Evolutionary conservation across 225 moss, liverwort and hornwort genomes (phyloP).

Genomic region (Polytrichum commune): DNA sequence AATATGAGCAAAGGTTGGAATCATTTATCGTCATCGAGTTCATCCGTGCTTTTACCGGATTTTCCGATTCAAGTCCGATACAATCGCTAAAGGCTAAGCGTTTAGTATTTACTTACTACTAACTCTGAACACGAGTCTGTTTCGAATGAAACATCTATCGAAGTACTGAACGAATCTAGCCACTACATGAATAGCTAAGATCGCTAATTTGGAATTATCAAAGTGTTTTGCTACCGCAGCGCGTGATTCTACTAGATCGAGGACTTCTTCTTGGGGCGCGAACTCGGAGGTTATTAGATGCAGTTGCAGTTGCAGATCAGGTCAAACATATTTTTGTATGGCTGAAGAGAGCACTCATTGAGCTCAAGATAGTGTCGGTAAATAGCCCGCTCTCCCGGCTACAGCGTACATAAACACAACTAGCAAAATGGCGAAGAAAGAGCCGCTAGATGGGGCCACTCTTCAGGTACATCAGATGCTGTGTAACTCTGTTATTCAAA

Average conservation of each 20-base stretch:
- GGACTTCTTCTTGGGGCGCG: neutral
- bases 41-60: neutral
- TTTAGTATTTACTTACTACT: neutral
- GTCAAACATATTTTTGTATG: neutral
- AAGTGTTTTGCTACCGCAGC: too few relatives aligned
- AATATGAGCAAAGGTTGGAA: neutral
- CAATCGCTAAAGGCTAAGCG: neutral
- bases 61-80: neutral
- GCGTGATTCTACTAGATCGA: neutral
- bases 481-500: too few relatives aligned
- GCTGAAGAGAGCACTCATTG: neutral
- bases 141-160: too few relatives aligned
- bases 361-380: neutral
- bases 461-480: conserved; percentile 50
- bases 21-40: neutral
- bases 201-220: too few relatives aligned
- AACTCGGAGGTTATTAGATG: conserved; percentile 1
- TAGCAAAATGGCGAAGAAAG: conserved; percentile 52
- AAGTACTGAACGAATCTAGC: too few relatives aligned
- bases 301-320: conserved; percentile 4
- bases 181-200: too few relatives aligned
- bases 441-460: conserved; percentile 57
- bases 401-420: conserved; percentile 22
- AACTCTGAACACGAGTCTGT: too few relatives aligned
- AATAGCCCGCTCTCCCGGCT: too few relatives aligned